Percentiles rank a stretch among this genome's conserved stretches.
phyloP scores from a whole-genome alignment of 805 yeast species.

The Kodamaea sagamina region DNA sequence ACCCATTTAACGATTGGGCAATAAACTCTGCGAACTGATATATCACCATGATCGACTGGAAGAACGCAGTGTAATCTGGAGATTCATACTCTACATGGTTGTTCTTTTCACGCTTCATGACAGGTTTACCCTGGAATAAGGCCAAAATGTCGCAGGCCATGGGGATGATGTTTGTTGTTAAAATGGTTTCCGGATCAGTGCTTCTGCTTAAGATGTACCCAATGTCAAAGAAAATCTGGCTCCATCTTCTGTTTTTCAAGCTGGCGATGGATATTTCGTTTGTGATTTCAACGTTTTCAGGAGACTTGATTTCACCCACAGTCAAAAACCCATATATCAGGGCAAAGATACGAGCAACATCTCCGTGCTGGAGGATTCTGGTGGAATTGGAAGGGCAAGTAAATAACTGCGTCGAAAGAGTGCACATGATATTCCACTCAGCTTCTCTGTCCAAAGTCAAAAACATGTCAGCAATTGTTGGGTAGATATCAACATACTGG shows the following conservation, averaged over 20 bases:
- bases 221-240: slow-evolving; percentile 76
- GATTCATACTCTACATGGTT: slow-evolving; percentile 91
- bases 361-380: slow-evolving; percentile 62
- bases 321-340: slow-evolving; percentile 65
- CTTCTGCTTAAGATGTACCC: slow-evolving; percentile 76
- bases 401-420: slow-evolving; percentile 80
- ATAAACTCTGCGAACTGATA: slow-evolving; percentile 60
- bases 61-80: slow-evolving; percentile 74
- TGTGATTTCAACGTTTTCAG: slow-evolving; percentile 41
- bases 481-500: slow-evolving; percentile 83
- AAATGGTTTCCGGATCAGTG: slow-evolving; percentile 51
- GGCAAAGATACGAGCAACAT: slow-evolving; percentile 60
- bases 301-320: slow-evolving; percentile 48
- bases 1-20: slow-evolving; percentile 43
- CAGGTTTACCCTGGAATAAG: slow-evolving; percentile 77
- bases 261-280: slow-evolving; percentile 44
- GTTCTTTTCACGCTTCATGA: slow-evolving; percentile 68
- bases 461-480: slow-evolving; percentile 69
- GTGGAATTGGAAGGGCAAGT: slow-evolving; percentile 84
- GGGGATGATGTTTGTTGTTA: slow-evolving; percentile 47
- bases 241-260: slow-evolving; percentile 71
- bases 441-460: slow-evolving; percentile 83
- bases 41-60: slow-evolving; percentile 67
- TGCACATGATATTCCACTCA: slow-evolving; percentile 71
- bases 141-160: slow-evolving; percentile 66